Evolutionary conservation across 1,284 basidiomycete species (phyloP).

Genomic region (Schizophyllum commune): DNA sequence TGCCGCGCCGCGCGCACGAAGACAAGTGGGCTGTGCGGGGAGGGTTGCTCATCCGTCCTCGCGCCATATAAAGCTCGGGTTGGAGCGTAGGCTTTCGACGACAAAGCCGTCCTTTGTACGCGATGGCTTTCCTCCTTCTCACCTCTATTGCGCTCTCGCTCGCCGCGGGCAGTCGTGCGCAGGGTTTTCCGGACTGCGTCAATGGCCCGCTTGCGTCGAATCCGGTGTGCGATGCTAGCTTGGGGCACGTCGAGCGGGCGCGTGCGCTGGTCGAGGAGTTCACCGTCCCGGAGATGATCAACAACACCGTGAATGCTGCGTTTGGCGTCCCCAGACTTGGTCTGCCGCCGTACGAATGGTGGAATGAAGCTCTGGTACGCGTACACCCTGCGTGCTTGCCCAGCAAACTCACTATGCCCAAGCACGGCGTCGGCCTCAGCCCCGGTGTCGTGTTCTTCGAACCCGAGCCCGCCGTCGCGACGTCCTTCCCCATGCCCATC

Average conservation of each 20-base stretch:
- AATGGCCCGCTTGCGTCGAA: constrained; percentile 19
- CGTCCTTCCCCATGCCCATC: constrained; percentile 70
- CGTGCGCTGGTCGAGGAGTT: constrained; percentile 37
- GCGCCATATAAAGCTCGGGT: neutral
- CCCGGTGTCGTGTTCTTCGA: constrained; percentile 43
- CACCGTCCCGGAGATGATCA: constrained; percentile 41
- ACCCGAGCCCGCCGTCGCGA: constrained; percentile 42
- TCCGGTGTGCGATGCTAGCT: constrained; percentile 39
- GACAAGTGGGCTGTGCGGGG: too few relatives aligned
- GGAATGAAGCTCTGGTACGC: constrained; percentile 7
- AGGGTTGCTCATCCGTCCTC: neutral
- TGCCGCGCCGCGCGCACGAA: too few relatives aligned
- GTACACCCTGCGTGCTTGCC: neutral
- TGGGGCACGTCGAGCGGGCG: constrained; percentile 38
- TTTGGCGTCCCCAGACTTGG: constrained; percentile 37
- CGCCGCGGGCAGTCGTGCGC: neutral
- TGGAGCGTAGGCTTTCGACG: neutral
- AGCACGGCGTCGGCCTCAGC: constrained; percentile 47
- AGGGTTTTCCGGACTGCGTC: constrained; percentile 10
- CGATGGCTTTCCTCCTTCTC: neutral
- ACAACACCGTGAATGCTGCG: constrained; percentile 39
- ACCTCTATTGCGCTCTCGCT: neutral
- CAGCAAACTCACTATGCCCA: neutral
- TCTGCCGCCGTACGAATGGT: constrained; percentile 11
- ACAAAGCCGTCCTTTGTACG: too few relatives aligned